Evolutionary conservation across 169 alveolate species (phyloP).

Genomic region (Amoebophrya sp.): DNA sequence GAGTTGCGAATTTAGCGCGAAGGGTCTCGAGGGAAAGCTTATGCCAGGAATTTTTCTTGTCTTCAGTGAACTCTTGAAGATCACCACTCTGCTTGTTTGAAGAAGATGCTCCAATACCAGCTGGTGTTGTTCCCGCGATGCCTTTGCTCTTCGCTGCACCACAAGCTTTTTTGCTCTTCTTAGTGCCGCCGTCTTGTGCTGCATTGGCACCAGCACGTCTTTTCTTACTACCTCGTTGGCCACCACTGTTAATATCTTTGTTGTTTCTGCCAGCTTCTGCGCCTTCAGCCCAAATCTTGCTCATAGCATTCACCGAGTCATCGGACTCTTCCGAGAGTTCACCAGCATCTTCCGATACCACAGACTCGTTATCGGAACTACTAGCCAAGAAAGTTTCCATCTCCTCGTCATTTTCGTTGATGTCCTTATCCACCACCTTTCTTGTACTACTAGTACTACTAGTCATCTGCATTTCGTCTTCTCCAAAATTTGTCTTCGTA

Average conservation of each 20-base stretch:
- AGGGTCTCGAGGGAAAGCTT: neutral
- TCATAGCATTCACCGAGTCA: too few species aligned
- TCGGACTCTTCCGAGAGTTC: too few species aligned
- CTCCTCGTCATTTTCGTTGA: neutral
- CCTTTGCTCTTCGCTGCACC: neutral
- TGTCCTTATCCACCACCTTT: neutral
- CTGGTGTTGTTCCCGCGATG: neutral
- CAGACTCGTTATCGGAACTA: neutral
- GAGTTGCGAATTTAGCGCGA: neutral
- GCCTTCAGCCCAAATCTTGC: too few species aligned
- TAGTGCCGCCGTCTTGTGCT: neutral
- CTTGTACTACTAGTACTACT: too few species aligned
- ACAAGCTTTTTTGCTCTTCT: neutral
- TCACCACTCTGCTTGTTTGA: neutral
- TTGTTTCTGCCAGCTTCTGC: too few species aligned
- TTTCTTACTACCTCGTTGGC: neutral
- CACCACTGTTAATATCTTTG: too few species aligned
- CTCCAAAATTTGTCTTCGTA: too few species aligned
- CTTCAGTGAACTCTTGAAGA: neutral
- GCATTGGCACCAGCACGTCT: neutral
- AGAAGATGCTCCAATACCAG: neutral
- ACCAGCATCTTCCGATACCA: too few species aligned
- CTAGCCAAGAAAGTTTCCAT: neutral
- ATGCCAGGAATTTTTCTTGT: neutral
- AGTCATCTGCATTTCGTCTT: too few species aligned